Conservation (phyloP, 2,329 filamentous ascomycete species). For the Aschersonia sp. region DNA sequence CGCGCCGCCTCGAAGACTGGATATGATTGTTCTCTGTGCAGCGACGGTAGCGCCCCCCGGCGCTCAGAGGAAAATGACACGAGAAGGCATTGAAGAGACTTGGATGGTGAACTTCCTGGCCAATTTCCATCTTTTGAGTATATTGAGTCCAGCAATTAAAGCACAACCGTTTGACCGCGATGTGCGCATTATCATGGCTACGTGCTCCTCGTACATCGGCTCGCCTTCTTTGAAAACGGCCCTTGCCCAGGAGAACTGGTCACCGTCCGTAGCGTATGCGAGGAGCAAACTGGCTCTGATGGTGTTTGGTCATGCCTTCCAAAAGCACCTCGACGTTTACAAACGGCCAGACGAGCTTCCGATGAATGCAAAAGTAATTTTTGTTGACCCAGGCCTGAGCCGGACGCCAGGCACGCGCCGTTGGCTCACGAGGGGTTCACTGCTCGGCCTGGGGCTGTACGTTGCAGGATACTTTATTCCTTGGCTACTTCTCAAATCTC, state of each 20-base stretch:
- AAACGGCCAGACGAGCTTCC: conserved; percentile 71
- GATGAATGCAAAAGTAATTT: conserved; percentile 67
- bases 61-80: conserved; percentile 42
- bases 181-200: conserved; percentile 73
- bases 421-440: conserved; percentile 73
- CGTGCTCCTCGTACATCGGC: conserved; percentile 77
- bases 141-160: conserved; percentile 77
- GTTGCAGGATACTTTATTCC: conserved; percentile 63
- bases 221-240: conserved; percentile 50
- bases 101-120: conserved; percentile 94
- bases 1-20: conserved; percentile 70
- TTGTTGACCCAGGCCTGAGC: conserved; percentile 74
- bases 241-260: conserved; percentile 34
- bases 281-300: conserved; percentile 67
- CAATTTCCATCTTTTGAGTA: conserved; percentile 88
- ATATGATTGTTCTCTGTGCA: conserved; percentile 82
- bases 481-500: conserved; percentile 80
- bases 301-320: conserved; percentile 78
- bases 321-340: conserved; percentile 80
- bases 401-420: conserved; percentile 78
- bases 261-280: conserved; percentile 43
- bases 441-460: conserved; percentile 69
- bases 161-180: conserved; percentile 90
- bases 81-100: conserved; percentile 71
- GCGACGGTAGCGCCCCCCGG: conserved; percentile 61